A percentile compares a stretch with the other conserved stretches of the same genome.
phyloP scores from a whole-genome alignment of 169 alveolate species.

The Babesia divergens region DNA sequence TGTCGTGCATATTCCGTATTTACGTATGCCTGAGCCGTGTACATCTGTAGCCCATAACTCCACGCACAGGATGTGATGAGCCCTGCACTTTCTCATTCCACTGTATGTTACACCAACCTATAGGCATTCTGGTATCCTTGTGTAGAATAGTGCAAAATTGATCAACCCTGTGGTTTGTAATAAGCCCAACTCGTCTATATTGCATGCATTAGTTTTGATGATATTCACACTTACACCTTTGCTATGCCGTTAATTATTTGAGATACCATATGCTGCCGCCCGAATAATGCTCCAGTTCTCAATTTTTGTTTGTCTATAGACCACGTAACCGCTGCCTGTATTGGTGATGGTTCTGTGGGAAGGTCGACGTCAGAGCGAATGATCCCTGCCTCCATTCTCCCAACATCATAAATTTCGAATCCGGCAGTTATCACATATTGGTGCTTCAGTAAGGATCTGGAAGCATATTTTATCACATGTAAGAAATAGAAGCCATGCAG shows the following conservation, averaged over 20 bases:
- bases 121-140: slow-evolving; percentile 42
- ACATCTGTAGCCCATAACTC: slow-evolving; percentile 57
- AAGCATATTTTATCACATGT: background rate
- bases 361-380: slow-evolving; percentile 67
- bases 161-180: slow-evolving; percentile 19
- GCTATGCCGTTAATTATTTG: slow-evolving; percentile 40
- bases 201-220: background rate
- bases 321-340: slow-evolving; percentile 73
- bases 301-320: slow-evolving; percentile 66
- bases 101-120: slow-evolving; percentile 2
- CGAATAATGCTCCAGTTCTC: slow-evolving; percentile 61
- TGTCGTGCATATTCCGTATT: slow-evolving; percentile 55
- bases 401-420: slow-evolving; percentile 66
- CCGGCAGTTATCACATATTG: slow-evolving; percentile 58
- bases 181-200: slow-evolving; percentile 57
- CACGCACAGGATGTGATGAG: slow-evolving; percentile 47
- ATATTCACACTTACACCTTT: slow-evolving; percentile 37
- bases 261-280: slow-evolving; percentile 49
- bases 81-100: background rate
- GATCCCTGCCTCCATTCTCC: slow-evolving; percentile 75
- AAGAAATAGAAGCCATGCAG: background rate
- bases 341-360: slow-evolving; percentile 69
- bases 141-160: slow-evolving; percentile 13
- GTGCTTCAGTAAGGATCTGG: slow-evolving; percentile 39
- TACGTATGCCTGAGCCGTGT: slow-evolving; percentile 55